Evolutionary conservation across 345 rosid genomes (phyloP).

Genomic region (Cardiospermum halicacabum): DNA sequence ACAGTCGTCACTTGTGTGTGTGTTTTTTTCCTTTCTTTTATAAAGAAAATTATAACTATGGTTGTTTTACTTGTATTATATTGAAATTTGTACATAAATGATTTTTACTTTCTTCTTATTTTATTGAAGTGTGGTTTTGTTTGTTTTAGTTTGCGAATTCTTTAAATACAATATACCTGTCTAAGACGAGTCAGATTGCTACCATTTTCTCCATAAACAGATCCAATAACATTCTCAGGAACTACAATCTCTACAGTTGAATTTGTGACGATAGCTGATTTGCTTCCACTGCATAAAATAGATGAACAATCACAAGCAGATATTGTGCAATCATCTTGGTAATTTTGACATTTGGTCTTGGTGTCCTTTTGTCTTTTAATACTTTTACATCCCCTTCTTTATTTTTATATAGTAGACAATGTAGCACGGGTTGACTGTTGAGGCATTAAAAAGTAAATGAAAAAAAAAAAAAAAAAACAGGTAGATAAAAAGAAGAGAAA

Average conservation of each 20-base stretch:
- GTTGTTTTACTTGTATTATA: not conserved
- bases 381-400: no score
- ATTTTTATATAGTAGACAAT: not conserved
- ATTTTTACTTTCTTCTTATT: not conserved
- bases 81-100: no score
- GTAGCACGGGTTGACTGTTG: not conserved
- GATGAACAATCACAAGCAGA: constrained; percentile 4
- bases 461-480: no score
- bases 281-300: constrained; percentile 58
- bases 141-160: not conserved
- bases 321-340: constrained; percentile 3
- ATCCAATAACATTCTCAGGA: constrained; percentile 64
- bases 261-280: constrained; percentile 77
- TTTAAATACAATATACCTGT: constrained; percentile 42
- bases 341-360: not conserved
- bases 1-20: no score
- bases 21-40: no score
- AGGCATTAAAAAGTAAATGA: not conserved
- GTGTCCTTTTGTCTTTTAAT: not conserved
- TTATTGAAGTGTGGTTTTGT: not conserved
- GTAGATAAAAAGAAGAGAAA: no score
- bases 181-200: constrained; percentile 68
- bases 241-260: constrained; percentile 78
- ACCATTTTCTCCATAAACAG: constrained; percentile 85
- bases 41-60: no score